Base-by-base conservation (phyloP, 2,329 filamentous ascomycete species). In the Geosmithia flava region DNA sequence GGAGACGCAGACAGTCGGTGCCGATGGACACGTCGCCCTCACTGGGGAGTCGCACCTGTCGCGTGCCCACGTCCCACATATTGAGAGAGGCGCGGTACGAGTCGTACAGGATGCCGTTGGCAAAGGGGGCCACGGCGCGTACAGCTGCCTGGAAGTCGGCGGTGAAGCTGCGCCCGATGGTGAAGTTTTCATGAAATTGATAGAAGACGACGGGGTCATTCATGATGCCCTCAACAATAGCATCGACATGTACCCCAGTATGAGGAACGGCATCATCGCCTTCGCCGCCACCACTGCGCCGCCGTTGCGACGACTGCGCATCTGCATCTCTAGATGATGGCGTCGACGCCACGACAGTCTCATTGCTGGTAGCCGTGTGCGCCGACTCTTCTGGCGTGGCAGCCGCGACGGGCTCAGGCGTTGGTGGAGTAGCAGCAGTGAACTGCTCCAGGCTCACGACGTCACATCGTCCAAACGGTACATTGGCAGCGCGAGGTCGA, bases 131-230 rank as follows among this genome's bases (percentile, higher is more conserved):
- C 20, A 39, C 20, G 20, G 42, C 16, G 16, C 29, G 37, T 10
- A 45, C 20, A 30, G 47, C 47, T 3, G 17, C 37, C 29, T 45
- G 47, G 47, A 48, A 48, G 11, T 13, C 16, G 30, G 13, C 27
- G 5, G 42, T 39, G 43, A 48, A 48, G 42, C 41, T 44, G 13
- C 20, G 19, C 13, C 47, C 42, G 16, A 48, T 48, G 42, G 44
- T 48, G 43, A 45, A 48, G 17, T 40, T n/a, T 13, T 27, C 16
- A n/a, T 48, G 47, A 7, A 48, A 39, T n/a, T 11, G 17, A 33
- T 45, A 48, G 42, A 48, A 48, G n/a, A 23, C 17, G 17, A 45
- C n/a, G 16, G 27, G 19, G 20, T 44, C 42, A 27, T 45, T 37
- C 15, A 47, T 20, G 10, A 47, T 17, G 16, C 19, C 27, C 10